A percentile compares a stretch with the other conserved stretches of the same genome.
These are phyloP conservation scores for Colletotrichum noveboracense DNA, from an alignment of 2,329 filamentous ascomycete genomes.

Conservation along the genomic window DNA sequence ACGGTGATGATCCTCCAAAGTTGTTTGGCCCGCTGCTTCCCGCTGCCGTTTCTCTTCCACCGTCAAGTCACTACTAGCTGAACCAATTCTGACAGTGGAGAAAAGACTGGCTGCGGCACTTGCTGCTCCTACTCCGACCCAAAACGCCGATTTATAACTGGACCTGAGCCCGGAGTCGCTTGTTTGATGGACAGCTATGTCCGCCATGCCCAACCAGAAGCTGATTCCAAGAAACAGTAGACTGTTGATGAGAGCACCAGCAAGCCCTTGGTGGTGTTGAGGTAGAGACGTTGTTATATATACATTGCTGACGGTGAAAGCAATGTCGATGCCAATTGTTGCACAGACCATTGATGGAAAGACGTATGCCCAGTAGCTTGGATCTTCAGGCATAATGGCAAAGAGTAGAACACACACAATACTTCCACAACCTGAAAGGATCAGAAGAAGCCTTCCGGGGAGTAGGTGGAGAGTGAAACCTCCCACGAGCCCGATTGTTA, in stretches of 20 bases:
- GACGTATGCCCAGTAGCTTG: conserved; percentile 75
- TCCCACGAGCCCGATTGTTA: conserved; percentile 65
- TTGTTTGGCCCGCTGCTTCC: background rate
- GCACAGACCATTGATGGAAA: conserved; percentile 73
- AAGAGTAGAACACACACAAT: conserved; percentile 66
- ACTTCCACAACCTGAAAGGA: conserved; percentile 65
- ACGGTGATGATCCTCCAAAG: no score
- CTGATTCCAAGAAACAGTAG: conserved; percentile 72
- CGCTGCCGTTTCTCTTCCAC: background rate
- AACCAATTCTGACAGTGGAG: background rate
- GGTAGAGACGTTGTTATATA: conserved; percentile 79
- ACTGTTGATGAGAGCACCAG: background rate
- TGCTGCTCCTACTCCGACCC: conserved; percentile 66
- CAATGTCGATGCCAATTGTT: conserved; percentile 79
- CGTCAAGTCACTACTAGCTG: background rate
- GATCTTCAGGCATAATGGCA: conserved; percentile 64
- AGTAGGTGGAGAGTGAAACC: conserved; percentile 72
- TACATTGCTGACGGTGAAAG: conserved; percentile 76
- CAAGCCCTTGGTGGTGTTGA: conserved; percentile 70
- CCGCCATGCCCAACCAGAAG: conserved; percentile 72
- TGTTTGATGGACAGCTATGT: conserved; percentile 63
- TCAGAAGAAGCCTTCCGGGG: conserved; percentile 65
- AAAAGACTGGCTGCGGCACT: conserved; percentile 37
- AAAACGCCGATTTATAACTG: conserved; percentile 71
- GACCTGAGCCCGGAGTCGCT: conserved; percentile 44